phyloP scores from a whole-genome alignment of 73 alveolate genomes.

The Paramecium caudatum region DNA sequence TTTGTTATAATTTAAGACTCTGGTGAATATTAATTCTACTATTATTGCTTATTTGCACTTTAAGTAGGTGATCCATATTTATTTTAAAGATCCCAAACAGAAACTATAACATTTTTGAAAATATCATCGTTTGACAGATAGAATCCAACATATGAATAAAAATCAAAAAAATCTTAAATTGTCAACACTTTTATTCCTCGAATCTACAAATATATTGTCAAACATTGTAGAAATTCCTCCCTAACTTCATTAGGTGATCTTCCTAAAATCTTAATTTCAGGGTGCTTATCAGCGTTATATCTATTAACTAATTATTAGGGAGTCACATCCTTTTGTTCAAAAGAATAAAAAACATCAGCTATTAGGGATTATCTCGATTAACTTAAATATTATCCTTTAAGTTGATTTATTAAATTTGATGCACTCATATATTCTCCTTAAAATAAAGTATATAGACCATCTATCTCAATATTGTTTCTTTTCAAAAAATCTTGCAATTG shows the following conservation, averaged over 20 bases:
- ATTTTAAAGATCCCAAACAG: constrained; percentile 29
- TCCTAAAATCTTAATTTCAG: constrained; percentile 9
- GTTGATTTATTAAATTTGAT: constrained; percentile 25
- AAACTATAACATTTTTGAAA: not conserved
- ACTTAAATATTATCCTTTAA: constrained; percentile 34
- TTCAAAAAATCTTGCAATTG: constrained; percentile 40
- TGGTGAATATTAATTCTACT: not conserved
- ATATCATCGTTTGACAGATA: constrained; percentile 37
- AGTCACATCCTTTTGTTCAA: constrained; percentile 25
- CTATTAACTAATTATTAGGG: constrained; percentile 21
- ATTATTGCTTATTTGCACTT: not conserved
- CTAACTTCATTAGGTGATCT: constrained; percentile 64
- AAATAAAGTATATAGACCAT: constrained; percentile 10
- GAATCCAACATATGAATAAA: constrained; percentile 56
- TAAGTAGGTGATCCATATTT: not conserved
- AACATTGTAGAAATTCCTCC: constrained; percentile 46
- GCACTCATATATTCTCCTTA: constrained; percentile 63
- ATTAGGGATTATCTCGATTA: constrained; percentile 2
- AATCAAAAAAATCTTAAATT: constrained; percentile 27
- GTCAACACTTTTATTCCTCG: constrained; percentile 22
- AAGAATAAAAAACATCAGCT: constrained; percentile 37
- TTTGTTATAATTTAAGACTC: not conserved
- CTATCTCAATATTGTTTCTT: constrained; percentile 27
- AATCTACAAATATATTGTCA: not conserved
- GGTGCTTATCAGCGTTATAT: constrained; percentile 59